Conservation (phyloP, 177 flowering plant genomes). For the Vitis hybrid region DNA sequence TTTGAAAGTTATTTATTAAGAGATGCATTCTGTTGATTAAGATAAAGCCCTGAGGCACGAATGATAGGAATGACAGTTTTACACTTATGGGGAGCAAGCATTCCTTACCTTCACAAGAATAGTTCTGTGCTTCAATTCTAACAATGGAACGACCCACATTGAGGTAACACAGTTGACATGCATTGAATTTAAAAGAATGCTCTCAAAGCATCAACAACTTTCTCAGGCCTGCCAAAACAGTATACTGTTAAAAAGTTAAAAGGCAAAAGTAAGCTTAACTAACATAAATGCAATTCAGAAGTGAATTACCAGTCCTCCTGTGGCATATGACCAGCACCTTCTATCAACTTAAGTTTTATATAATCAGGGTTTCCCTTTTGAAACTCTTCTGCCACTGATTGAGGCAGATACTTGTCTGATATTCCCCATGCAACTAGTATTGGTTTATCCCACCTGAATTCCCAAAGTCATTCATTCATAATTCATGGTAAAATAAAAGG, state of each 20-base stretch:
- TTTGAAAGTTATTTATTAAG: too few species aligned
- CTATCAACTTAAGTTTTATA: slow-evolving; percentile 65
- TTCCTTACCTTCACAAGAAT: slow-evolving; percentile 14
- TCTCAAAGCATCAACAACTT: slow-evolving; percentile 78
- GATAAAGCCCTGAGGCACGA: too few species aligned
- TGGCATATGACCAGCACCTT: slow-evolving; percentile 99
- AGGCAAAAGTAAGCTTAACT: neutral
- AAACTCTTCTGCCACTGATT: slow-evolving; percentile 83
- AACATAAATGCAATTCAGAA: too few species aligned
- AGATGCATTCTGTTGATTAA: too few species aligned
- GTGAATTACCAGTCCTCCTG: slow-evolving; percentile 89
- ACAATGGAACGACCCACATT: neutral
- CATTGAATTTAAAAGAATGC: slow-evolving; percentile 34
- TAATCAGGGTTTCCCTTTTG: slow-evolving; percentile 60
- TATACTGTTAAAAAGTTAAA: neutral
- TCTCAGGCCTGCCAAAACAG: slow-evolving; percentile 80
- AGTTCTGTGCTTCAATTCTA: neutral
- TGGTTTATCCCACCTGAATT: slow-evolving; percentile 81
- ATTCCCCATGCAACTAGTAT: slow-evolving; percentile 83
- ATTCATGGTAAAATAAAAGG: neutral
- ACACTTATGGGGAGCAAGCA: too few species aligned
- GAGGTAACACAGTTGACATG: neutral
- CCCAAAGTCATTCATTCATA: slow-evolving; percentile 6
- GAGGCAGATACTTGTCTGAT: slow-evolving; percentile 84
- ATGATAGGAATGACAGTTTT: too few species aligned